phyloP scores from a whole-genome alignment of 2,329 filamentous ascomycete species.

The Colletotrichum euphorbiae region DNA sequence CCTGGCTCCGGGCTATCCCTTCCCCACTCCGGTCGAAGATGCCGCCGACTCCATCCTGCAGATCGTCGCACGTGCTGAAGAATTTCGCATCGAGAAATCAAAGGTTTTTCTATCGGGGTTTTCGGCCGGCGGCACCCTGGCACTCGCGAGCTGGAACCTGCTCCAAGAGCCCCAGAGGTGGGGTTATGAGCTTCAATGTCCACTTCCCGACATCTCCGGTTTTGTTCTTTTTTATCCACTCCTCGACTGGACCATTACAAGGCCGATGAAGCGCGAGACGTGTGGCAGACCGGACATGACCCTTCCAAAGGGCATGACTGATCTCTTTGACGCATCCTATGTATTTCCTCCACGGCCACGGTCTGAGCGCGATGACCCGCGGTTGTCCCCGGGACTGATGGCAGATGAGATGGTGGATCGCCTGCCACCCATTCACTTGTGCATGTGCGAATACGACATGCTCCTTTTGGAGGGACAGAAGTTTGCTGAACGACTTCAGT shows the following conservation, averaged over 20 bases:
- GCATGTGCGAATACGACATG: constrained; percentile 75
- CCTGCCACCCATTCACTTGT: constrained; percentile 66
- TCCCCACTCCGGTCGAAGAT: constrained; percentile 74
- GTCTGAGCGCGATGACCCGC: constrained; percentile 61
- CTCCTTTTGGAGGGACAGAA: constrained; percentile 69
- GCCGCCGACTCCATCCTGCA: constrained; percentile 73
- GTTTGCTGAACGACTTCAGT: constrained; percentile 69
- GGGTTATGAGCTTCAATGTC: constrained; percentile 52
- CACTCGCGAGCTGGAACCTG: constrained; percentile 60
- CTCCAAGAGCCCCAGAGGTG: constrained; percentile 57
- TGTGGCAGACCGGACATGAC: constrained; percentile 68
- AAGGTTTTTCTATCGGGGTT: constrained; percentile 72
- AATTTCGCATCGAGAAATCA: constrained; percentile 67
- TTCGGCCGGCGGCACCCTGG: constrained; percentile 70
- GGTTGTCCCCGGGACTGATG: constrained; percentile 69
- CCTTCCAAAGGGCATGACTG: constrained; percentile 67
- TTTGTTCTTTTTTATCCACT: constrained; percentile 72
- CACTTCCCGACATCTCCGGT: constrained; percentile 61
- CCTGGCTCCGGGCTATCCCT: constrained; percentile 73
- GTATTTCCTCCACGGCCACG: constrained; percentile 63
- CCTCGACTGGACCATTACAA: constrained; percentile 69
- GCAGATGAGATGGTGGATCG: constrained; percentile 63
- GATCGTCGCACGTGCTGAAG: constrained; percentile 65
- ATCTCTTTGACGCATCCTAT: constrained; percentile 73
- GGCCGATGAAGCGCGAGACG: constrained; percentile 65